phyloP scores from a whole-genome alignment of 164 flowering plant species.

The Euptelea pleiosperma region DNA sequence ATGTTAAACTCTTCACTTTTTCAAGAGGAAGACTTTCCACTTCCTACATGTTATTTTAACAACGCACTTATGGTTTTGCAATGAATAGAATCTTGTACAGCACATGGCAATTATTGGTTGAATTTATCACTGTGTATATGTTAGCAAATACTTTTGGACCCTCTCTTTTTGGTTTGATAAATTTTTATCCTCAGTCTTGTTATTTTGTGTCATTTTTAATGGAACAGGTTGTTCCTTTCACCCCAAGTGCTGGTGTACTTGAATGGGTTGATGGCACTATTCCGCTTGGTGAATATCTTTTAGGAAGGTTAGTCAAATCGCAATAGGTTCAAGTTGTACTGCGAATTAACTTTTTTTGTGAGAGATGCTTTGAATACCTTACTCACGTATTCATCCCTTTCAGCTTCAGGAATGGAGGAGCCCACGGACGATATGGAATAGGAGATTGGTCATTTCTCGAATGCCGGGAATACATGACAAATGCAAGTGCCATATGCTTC shows the following conservation, averaged over 20 bases:
- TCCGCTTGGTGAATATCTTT: constrained; percentile 94
- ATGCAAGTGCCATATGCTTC: constrained; percentile 41
- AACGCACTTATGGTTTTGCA: neutral
- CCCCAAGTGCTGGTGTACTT: constrained; percentile 99
- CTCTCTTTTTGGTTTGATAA: neutral
- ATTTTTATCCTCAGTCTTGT: neutral
- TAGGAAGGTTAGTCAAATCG: constrained; percentile 72
- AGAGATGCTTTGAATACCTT: neutral
- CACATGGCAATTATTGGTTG: neutral
- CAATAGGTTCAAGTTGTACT: neutral
- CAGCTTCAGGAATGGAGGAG: constrained; percentile 89
- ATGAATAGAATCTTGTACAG: neutral
- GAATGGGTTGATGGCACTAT: constrained; percentile 98
- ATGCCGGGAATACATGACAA: constrained; percentile 82
- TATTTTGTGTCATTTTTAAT: constrained; percentile 10
- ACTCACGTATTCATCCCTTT: constrained; percentile 5
- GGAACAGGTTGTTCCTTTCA: constrained; percentile 91
- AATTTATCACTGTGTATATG: neutral
- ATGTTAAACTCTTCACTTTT: no score
- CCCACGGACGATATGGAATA: constrained; percentile 90
- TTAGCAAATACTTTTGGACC: neutral
- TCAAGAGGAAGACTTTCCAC: no score
- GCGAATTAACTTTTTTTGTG: neutral
- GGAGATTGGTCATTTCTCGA: constrained; percentile 79
- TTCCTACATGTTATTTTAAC: neutral